Evolutionary conservation across 768 basidiomycete species (phyloP), one percentile per base, ranked within the genome.

Genomic region (Psilocybe subaeruginosa): DNA sequence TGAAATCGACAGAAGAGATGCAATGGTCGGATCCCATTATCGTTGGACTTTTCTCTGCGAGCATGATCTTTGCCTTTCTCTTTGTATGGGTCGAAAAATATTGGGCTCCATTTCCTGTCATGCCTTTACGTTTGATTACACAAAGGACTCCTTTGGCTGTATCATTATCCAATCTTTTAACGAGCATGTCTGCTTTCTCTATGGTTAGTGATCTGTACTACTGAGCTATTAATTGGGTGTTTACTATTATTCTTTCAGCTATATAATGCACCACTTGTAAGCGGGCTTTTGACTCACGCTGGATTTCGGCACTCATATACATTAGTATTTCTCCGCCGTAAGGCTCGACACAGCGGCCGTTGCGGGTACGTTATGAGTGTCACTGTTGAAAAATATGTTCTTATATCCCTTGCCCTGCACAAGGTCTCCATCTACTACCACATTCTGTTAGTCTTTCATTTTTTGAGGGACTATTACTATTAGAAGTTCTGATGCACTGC

Each of bases 381-480:
- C 41, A 5, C 4, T 43, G 41, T n/a, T 43, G 14, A 43, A 14
- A 16, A 16, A 12, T 12, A n/a, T 41, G 43, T 43, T 14, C 19
- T 61, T 35, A 41, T 41, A 11, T 49, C 4, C 55, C 45, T 62
- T 17, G n/a, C 43, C 5, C 29, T 30, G 49, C 12, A 51, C 63
- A 64, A 92, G 92, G 92, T 30, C 78, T 91, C 30, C 96, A 96
- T 77, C 77, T 99, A 19, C 76, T 99, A 39, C 95, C 96, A 23
- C 95, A 97, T 76, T 93, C 93, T 37, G 91, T 94, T 76, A 74
- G 87, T 67, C 17, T 19, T 48, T 50, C 17, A 27, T 43, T 43
- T 23, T 51, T 52, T 46, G 33, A 5, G n/a, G 29, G 46, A 51
- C 47, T 37, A 52, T 35, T 51, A 59, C 56, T 58, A 53, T 64